Evolutionary conservation across 2,329 filamentous ascomycete species (phyloP).

Genomic region (Pyrenophora graminea): DNA sequence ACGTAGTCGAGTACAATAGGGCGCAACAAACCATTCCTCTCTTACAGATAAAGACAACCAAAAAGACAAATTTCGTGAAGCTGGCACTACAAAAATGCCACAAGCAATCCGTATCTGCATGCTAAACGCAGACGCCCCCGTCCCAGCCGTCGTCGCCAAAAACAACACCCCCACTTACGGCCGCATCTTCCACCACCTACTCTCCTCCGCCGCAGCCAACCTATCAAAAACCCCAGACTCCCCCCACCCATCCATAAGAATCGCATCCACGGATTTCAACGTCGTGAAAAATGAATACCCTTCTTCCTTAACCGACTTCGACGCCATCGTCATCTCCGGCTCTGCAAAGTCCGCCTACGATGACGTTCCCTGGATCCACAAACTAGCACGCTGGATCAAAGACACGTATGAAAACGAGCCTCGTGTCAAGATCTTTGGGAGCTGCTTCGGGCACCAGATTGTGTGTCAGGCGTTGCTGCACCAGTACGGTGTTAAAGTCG

Average conservation of each 20-base stretch:
- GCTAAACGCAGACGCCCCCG: slow-evolving; percentile 39
- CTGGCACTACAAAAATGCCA: too few species aligned
- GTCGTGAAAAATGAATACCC: slow-evolving; percentile 46
- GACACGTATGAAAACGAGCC: slow-evolving; percentile 37
- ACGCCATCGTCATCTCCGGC: slow-evolving; percentile 49
- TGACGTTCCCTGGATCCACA: slow-evolving; percentile 31
- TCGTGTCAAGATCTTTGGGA: slow-evolving; percentile 49
- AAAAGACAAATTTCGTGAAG: too few species aligned
- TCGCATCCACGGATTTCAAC: slow-evolving; percentile 45
- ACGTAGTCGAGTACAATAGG: not conserved
- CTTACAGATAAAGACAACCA: slow-evolving; percentile 2
- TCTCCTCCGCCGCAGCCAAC: slow-evolving; percentile 21
- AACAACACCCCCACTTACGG: slow-evolving; percentile 33
- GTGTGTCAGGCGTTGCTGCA: slow-evolving; percentile 47
- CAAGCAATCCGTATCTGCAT: slow-evolving; percentile 23
- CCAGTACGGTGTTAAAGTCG: slow-evolving; percentile 30
- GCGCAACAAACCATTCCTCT: slow-evolving; percentile 7
- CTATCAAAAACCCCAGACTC: not conserved
- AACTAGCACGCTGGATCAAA: slow-evolving; percentile 36
- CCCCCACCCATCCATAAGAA: not conserved
- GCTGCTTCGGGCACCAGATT: slow-evolving; percentile 53
- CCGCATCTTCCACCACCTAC: slow-evolving; percentile 34
- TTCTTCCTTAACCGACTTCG: slow-evolving; percentile 28
- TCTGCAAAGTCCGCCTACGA: slow-evolving; percentile 42
- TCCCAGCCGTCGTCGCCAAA: slow-evolving; percentile 24